Base-by-base conservation (phyloP, 208 protist species). In the Crithidia fasciculata region DNA sequence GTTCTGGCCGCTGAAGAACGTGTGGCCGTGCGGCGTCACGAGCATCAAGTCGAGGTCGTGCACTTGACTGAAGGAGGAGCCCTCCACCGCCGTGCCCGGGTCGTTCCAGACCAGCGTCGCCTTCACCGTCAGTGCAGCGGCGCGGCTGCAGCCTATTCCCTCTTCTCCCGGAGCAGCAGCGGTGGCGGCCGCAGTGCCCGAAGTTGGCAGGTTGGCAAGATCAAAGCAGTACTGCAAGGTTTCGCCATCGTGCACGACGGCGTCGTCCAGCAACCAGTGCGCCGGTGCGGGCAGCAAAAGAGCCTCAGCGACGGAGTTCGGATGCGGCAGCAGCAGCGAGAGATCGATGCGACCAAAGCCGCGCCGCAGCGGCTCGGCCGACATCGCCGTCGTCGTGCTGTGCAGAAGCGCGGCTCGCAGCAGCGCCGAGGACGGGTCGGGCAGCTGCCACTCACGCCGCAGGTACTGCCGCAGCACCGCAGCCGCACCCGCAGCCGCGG, bases 381-480 rank as follows among this genome's bases (percentile, higher is more conserved):
- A 37, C 37, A 92, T 71, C 28, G 64, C 41, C 8, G 79, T 81
- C 6, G 79, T 82, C 4, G 84, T 84, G 65, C 76, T 83, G 72
- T 92, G 84, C 16, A 88, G 82, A 4, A 90, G 67, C 8, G 81
- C 59, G 2, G 80, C 82, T 41, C 88, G 87, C 44, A 96, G 57
- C 50, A 96, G 78, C 8, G 91, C 81, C 10, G 83, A 59, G 39
- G 85, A 91, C 16, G 89, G 87, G n/a, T 72, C 69, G 5, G 43
- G 16, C 10, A 87, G 44, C 12, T 77, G 44, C 55, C 73, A 82
- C 18, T 74, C 49, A 59, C 88, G 69, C 3, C 85, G 77, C 18
- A 97, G 73, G 54, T 97, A 97, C 72, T 98, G 90, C 45, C 95
- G 81, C n/a, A 97, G 72, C 12, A 98, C 69, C 3, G 89, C 90